Evolutionary conservation across 179 eudicot genomes (phyloP).

Genomic region (Vitellaria paradoxa): DNA sequence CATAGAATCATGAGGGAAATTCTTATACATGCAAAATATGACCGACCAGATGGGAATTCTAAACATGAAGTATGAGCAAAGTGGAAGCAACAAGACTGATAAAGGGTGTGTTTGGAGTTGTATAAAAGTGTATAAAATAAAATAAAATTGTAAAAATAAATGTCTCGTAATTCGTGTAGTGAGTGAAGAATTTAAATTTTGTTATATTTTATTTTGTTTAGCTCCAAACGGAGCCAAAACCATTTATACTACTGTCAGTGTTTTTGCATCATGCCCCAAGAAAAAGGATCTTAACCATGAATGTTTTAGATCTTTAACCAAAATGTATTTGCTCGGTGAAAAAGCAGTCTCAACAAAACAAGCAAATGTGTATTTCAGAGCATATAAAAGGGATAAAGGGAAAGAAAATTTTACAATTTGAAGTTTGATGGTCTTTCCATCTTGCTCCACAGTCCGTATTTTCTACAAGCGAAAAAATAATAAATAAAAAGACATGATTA

Average conservation of each 20-base stretch:
- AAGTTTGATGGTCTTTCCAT: constrained; percentile 24
- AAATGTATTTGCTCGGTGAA: not conserved
- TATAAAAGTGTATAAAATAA: no score
- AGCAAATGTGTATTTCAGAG: not conserved
- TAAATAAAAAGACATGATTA: not conserved
- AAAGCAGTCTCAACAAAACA: not conserved
- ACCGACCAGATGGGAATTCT: not conserved
- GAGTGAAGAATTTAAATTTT: no score
- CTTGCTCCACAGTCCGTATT: constrained; percentile 28
- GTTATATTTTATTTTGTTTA: no score
- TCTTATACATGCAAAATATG: not conserved
- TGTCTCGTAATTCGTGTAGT: no score
- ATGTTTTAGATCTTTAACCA: not conserved
- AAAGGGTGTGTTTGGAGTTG: no score
- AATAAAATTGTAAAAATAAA: no score
- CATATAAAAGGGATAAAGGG: not conserved
- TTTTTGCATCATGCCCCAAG: not conserved
- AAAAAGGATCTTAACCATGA: not conserved
- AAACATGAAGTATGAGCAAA: no score
- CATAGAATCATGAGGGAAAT: not conserved
- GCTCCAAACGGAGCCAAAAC: not conserved
- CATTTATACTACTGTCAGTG: not conserved
- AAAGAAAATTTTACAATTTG: constrained; percentile 17
- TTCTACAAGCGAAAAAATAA: constrained; percentile 7
- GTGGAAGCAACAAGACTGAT: no score